phyloP scores from a whole-genome alignment of 495 filamentous ascomycete genomes.

The Cudoniella acicularis region DNA sequence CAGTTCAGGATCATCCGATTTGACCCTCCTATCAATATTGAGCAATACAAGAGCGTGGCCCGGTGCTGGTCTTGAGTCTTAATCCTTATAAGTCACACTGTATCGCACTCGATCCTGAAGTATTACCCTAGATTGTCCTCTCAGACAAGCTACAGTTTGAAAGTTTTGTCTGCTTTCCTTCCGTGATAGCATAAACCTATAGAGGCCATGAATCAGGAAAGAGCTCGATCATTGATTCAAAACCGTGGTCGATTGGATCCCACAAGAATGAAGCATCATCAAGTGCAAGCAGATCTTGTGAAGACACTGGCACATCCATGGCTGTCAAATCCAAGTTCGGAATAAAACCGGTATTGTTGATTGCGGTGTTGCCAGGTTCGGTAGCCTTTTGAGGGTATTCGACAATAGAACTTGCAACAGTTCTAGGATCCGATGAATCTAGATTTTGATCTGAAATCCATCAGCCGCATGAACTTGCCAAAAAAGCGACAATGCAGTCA shows the following conservation, averaged over 20 bases:
- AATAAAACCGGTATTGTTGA: neutral
- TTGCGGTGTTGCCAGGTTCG: neutral
- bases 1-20: no score
- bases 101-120: no score
- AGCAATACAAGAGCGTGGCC: no score
- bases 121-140: no score
- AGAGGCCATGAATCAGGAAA: slow-evolving; percentile 3
- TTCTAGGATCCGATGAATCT: neutral
- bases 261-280: neutral
- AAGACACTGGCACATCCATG: neutral
- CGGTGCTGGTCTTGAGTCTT: no score
- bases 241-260: neutral
- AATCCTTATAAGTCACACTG: no score
- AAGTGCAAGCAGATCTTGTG: neutral
- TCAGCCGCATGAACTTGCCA: neutral
- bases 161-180: no score
- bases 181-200: no score
- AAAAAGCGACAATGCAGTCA: neutral
- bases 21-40: no score
- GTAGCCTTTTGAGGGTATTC: neutral
- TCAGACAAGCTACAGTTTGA: no score
- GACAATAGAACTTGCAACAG: neutral
- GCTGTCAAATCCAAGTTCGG: neutral
- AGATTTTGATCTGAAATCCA: neutral
- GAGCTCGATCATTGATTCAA: slow-evolving; percentile 1